Evolutionary conservation across 1,139 yeast genomes (phyloP), one percentile per base, ranked within the genome.

Genomic region (Pichia sp.): DNA sequence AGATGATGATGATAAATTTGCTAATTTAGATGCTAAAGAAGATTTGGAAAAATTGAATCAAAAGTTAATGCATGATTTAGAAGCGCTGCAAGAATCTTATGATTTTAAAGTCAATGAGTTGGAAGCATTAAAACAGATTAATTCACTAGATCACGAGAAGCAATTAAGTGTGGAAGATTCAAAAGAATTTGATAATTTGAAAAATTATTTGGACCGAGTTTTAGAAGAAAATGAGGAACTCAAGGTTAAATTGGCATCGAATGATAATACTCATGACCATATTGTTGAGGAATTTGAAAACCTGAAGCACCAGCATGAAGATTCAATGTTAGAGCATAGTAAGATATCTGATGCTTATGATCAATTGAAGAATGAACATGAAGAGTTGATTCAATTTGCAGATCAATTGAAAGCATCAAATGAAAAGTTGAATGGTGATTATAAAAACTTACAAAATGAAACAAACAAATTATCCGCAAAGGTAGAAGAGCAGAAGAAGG

Each of bases 341-440:
- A 39, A 37, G 27, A 41, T 51, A 26, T 31, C 3, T 32, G 40
- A 31, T 5, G 27, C 29, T 8, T 11, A 38, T 33, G 23, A 46
- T 9, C 28, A 27, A 27, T 43, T 51, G 39, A 35, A 26, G 23
- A 42, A 42, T 10, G 42, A 43, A 29, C 44, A 48, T 35, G 38
- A 41, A 11, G 37, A 39, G 7, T 68, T 55, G 55, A 8, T 31
- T 11, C 8, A 31, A 31, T 8, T 31, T 31, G 8, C 8, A 8
- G 8, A 8, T 8, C 10, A 31, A 8, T 31, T 31, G 33, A 31
- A 31, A 11, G 11, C 11, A 31, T 16, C 23, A 16, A 16, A 16
- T 16, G 23, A 16, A 16, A 16, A 2, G 23, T 16, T 16, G 23
- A 63, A 48, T 63, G 69, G 41, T 10, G 41, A 44, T 27, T 42